A percentile compares a stretch with the other conserved stretches of the same genome.
These are phyloP conservation scores for Sporothrix mexicana DNA, from an alignment of 2,329 filamentous ascomycete species.

Conservation along the genomic window DNA sequence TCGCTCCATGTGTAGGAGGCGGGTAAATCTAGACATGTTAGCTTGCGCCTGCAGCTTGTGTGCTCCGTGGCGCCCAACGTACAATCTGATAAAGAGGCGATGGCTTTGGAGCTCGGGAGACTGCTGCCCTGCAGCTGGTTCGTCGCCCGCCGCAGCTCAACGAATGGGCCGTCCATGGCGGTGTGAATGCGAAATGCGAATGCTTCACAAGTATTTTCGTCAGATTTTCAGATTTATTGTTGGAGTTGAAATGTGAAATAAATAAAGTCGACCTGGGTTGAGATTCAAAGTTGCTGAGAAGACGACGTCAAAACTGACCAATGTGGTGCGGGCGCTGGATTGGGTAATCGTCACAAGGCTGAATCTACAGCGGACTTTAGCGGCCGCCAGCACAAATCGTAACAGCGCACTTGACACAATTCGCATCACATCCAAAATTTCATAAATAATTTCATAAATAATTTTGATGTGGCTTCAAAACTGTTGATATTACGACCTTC, in stretches of 20 bases:
- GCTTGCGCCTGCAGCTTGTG: background rate
- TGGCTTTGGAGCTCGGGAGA: background rate
- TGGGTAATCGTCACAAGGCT: slow-evolving; percentile 10
- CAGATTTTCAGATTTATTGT: too few relatives aligned
- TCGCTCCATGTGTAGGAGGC: slow-evolving; percentile 32
- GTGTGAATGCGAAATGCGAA: too few relatives aligned
- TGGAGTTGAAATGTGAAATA: too few relatives aligned
- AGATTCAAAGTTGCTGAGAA: background rate
- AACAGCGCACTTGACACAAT: background rate
- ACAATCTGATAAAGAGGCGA: slow-evolving; percentile 18
- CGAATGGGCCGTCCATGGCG: slow-evolving; percentile 18
- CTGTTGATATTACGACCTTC: background rate
- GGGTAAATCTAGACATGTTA: slow-evolving; percentile 25
- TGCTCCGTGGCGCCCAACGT: background rate
- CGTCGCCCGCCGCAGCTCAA: slow-evolving; percentile 27
- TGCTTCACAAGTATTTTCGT: too few relatives aligned
- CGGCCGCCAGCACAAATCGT: background rate
- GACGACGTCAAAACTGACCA: too few relatives aligned
- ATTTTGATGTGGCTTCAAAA: background rate
- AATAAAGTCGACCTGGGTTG: too few relatives aligned
- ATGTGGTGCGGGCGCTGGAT: background rate
- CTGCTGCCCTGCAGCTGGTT: slow-evolving; percentile 22
- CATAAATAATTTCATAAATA: too few relatives aligned
- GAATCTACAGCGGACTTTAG: slow-evolving; percentile 19
- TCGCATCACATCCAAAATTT: background rate